Evolutionary conservation across 2,329 filamentous ascomycete genomes (phyloP).

Genomic region (Ophiobolus disseminans): DNA sequence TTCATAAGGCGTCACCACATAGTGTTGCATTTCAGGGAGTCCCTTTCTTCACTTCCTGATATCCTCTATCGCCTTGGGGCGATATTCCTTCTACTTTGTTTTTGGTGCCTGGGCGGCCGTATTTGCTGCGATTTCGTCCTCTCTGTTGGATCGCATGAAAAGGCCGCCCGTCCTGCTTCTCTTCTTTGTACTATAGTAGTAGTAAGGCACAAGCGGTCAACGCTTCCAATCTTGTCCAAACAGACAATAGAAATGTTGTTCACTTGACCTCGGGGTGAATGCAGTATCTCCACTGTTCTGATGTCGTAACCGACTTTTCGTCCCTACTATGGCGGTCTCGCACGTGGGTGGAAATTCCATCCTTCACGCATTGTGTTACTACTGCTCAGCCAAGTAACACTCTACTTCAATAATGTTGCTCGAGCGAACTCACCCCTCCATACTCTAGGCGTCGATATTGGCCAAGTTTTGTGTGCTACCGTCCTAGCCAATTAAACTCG

Average conservation of each 20-base stretch:
- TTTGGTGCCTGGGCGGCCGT: constrained; percentile 5
- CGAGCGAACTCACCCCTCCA: too few relatives aligned
- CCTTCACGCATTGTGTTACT: too few relatives aligned
- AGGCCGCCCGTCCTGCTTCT: constrained; percentile 18
- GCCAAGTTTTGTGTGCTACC: too few relatives aligned
- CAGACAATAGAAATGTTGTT: constrained; percentile 28
- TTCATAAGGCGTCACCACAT: neutral
- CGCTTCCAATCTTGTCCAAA: constrained; percentile 30
- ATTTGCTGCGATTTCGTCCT: constrained; percentile 1
- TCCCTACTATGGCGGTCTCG: too few relatives aligned
- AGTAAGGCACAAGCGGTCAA: constrained; percentile 25
- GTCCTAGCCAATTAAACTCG: too few relatives aligned
- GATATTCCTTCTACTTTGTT: constrained; percentile 7
- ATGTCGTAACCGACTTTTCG: constrained; percentile 12
- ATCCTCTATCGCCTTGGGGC: constrained; percentile 19
- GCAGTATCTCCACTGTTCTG: constrained; percentile 13
- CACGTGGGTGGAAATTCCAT: too few relatives aligned
- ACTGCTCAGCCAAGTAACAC: too few relatives aligned
- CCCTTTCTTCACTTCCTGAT: constrained; percentile 14
- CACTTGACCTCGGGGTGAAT: constrained; percentile 12
- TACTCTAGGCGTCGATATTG: too few relatives aligned
- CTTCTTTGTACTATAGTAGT: constrained; percentile 40
- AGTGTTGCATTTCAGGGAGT: constrained; percentile 26
- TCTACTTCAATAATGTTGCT: too few relatives aligned
- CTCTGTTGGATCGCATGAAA: constrained; percentile 6